phyloP scores from a whole-genome alignment of 139 green algal species.

The Mesostigma viride region DNA sequence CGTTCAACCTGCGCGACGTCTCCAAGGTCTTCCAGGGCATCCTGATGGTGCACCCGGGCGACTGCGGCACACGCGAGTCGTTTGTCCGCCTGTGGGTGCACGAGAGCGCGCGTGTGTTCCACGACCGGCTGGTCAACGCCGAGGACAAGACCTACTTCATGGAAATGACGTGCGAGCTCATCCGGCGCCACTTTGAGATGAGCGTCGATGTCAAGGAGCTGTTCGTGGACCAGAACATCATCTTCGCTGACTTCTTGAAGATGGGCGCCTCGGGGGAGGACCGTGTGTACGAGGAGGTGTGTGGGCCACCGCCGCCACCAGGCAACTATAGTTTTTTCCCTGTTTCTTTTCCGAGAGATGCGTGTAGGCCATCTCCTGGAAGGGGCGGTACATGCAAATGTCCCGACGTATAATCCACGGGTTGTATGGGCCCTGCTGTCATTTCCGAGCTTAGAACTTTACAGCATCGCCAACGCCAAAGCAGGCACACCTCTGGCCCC shows the following conservation, averaged over 20 bases:
- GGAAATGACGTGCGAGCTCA: constrained; percentile 18
- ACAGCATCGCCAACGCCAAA: too few relatives aligned
- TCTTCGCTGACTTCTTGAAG: constrained; percentile 42
- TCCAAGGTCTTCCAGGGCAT: constrained; percentile 71
- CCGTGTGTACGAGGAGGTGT: constrained; percentile 26
- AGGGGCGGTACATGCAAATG: too few relatives aligned
- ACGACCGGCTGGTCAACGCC: constrained; percentile 58
- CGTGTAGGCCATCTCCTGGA: too few relatives aligned
- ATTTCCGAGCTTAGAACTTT: too few relatives aligned
- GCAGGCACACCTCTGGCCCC: too few relatives aligned
- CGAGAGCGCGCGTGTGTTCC: constrained; percentile 68
- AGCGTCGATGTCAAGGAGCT: constrained; percentile 13
- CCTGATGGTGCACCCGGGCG: constrained; percentile 44
- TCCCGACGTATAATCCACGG: too few relatives aligned
- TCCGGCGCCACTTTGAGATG: constrained; percentile 20
- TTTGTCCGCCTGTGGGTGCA: constrained; percentile 63
- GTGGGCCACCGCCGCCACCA: too few relatives aligned
- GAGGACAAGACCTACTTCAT: constrained; percentile 65
- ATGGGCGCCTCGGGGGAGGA: constrained; percentile 22
- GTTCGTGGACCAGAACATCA: constrained; percentile 23
- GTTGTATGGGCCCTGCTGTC: too few relatives aligned
- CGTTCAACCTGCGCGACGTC: constrained; percentile 70
- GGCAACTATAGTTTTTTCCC: too few relatives aligned
- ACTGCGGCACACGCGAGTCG: constrained; percentile 36
- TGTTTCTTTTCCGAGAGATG: too few relatives aligned